Conservation (phyloP, 768 basidiomycete genomes). For the Kwoniella bestiolae region DNA sequence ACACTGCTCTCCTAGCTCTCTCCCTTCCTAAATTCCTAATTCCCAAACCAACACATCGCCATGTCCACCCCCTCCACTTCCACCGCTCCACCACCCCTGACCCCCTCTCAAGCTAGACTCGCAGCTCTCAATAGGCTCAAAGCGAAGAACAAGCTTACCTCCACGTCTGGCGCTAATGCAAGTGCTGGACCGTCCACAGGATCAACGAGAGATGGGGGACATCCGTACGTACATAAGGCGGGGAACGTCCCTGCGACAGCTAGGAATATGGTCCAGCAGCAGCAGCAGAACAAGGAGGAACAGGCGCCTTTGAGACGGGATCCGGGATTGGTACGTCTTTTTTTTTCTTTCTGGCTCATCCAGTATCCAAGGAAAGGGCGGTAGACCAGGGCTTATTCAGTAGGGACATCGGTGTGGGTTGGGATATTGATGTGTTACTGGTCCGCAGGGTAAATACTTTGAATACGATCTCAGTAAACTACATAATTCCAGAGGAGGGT, state of each 20-base stretch:
- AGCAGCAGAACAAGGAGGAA: slow-evolving; percentile 23
- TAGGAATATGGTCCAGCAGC: slow-evolving; percentile 37
- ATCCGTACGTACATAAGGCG: slow-evolving; percentile 37
- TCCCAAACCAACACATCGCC: no score
- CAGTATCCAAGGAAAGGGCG: background rate
- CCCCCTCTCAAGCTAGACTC: slow-evolving; percentile 44
- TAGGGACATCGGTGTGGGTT: no score
- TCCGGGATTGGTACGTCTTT: slow-evolving; percentile 49
- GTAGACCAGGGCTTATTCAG: no score
- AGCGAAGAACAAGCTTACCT: slow-evolving; percentile 45
- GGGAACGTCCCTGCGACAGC: slow-evolving; percentile 32
- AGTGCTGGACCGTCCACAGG: background rate
- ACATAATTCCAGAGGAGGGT: slow-evolving; percentile 95
- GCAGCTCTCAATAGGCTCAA: slow-evolving; percentile 54
- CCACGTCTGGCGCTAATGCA: slow-evolving; percentile 2
- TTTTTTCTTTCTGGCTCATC: no score
- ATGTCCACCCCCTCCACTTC: slow-evolving; percentile 11
- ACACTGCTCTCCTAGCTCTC: no score
- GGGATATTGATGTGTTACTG: background rate
- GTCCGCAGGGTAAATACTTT: slow-evolving; percentile 74
- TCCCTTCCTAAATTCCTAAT: background rate
- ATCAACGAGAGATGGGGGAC: background rate
- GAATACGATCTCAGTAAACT: slow-evolving; percentile 97
- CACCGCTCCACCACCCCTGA: slow-evolving; percentile 22
- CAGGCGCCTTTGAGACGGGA: slow-evolving; percentile 48